Conservation (phyloP, 495 filamentous ascomycete species). For the Penicillium turbatum region DNA sequence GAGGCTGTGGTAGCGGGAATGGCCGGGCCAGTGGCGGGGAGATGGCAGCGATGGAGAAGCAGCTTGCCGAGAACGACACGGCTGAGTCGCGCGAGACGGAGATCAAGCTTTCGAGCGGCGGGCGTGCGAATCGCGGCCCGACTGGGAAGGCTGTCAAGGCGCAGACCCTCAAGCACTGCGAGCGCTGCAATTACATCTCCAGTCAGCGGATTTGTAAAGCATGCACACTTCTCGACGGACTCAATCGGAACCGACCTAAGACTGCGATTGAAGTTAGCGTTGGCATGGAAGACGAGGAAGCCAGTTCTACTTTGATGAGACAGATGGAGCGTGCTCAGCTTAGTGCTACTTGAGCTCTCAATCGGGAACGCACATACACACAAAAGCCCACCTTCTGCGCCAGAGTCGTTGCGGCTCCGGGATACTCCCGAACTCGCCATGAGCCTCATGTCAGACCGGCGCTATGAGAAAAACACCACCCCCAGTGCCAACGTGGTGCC, state of each 20-base stretch:
- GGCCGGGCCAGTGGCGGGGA: slow-evolving; percentile 70
- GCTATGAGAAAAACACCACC: background rate
- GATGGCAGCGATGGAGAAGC: slow-evolving; percentile 90
- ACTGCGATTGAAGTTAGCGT: slow-evolving; percentile 60
- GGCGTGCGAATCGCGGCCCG: slow-evolving; percentile 13
- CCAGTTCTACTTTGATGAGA: slow-evolving; percentile 50
- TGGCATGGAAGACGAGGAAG: slow-evolving; percentile 50
- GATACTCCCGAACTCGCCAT: background rate
- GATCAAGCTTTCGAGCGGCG: slow-evolving; percentile 46
- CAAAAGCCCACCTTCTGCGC: background rate
- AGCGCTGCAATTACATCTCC: slow-evolving; percentile 89
- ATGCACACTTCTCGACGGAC: slow-evolving; percentile 79
- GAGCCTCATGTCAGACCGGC: background rate
- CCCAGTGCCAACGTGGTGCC: background rate
- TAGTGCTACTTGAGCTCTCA: slow-evolving; percentile 27
- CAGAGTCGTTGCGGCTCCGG: background rate
- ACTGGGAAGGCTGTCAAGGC: slow-evolving; percentile 39
- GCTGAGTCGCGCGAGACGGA: slow-evolving; percentile 67
- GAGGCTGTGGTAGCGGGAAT: slow-evolving; percentile 72
- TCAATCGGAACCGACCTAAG: slow-evolving; percentile 87
- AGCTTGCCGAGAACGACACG: slow-evolving; percentile 63
- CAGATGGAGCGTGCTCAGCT: slow-evolving; percentile 53
- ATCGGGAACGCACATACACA: background rate
- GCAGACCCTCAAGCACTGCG: slow-evolving; percentile 81
- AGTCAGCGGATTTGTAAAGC: slow-evolving; percentile 95